Evolutionary conservation across 768 basidiomycete genomes (phyloP).

Genomic region (Baorangia bicolor): DNA sequence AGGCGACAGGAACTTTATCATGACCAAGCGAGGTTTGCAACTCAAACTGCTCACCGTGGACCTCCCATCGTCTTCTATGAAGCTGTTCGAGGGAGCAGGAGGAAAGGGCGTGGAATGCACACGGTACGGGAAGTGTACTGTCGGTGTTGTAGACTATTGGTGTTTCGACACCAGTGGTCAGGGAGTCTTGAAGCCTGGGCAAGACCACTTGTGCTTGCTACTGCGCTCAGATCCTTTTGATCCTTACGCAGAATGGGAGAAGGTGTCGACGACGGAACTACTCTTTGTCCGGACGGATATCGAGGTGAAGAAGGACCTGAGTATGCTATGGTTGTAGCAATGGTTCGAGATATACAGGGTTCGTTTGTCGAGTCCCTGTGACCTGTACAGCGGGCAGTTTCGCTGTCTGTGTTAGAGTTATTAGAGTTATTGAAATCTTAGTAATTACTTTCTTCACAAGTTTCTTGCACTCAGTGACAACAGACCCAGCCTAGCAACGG

Average conservation of each 20-base stretch:
- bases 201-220: slow-evolving; percentile 31
- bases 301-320: slow-evolving; percentile 18
- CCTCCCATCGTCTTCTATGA: slow-evolving; percentile 17
- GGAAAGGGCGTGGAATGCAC: slow-evolving; percentile 10
- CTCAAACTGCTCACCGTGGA: slow-evolving; percentile 24
- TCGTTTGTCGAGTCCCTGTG: too few species aligned
- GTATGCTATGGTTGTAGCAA: slow-evolving; percentile 25
- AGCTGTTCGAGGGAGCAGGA: slow-evolving; percentile 18
- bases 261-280: slow-evolving; percentile 26
- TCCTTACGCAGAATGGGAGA: slow-evolving; percentile 28
- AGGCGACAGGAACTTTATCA: slow-evolving; percentile 28
- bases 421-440: background rate
- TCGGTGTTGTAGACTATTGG: slow-evolving; percentile 33
- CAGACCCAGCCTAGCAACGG: background rate
- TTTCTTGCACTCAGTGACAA: background rate
- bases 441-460: background rate
- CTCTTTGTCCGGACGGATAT: slow-evolving; percentile 21
- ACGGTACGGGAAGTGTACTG: slow-evolving; percentile 20
- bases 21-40: slow-evolving; percentile 35
- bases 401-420: background rate
- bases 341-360: background rate
- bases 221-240: slow-evolving; percentile 30
- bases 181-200: slow-evolving; percentile 21
- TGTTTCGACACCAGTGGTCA: slow-evolving; percentile 31
- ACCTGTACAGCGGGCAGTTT: background rate